phyloP scores from a whole-genome alignment of 1,284 basidiomycete species.

The Gymnopus androsaceus region DNA sequence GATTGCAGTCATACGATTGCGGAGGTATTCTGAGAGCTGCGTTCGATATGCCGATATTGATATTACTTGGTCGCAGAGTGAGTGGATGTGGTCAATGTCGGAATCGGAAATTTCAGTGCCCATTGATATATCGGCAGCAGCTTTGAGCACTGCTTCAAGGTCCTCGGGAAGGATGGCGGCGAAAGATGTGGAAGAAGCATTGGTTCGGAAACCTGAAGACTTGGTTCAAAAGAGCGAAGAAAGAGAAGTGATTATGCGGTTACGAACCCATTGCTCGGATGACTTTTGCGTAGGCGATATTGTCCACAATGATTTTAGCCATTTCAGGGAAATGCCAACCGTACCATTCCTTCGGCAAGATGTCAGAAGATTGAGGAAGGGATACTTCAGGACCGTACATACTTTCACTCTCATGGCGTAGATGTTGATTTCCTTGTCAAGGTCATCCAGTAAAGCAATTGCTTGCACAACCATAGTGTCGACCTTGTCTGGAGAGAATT shows the following conservation, averaged over 20 bases:
- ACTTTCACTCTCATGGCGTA: conserved; percentile 99
- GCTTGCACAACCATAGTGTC: conserved; percentile 99
- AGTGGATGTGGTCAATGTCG: conserved; percentile 93
- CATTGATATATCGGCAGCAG: conserved; percentile 96
- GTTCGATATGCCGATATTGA: conserved; percentile 92
- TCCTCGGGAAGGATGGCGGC: conserved; percentile 93
- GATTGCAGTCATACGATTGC: conserved; percentile 96
- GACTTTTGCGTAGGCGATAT: conserved; percentile 93
- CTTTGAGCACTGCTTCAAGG: conserved; percentile 88
- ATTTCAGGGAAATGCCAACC: conserved; percentile 99
- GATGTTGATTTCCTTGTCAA: conserved; percentile 99
- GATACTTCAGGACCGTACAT: conserved; percentile 22
- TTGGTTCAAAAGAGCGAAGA: conserved; percentile 14
- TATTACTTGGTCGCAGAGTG: conserved; percentile 96
- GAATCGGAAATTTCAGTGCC: conserved; percentile 97
- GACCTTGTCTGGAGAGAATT: conserved; percentile 99
- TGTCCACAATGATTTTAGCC: conserved; percentile 97
- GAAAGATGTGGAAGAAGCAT: conserved; percentile 85
- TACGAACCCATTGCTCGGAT: conserved; percentile 81
- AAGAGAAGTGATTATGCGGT: neutral
- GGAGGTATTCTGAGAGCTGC: conserved; percentile 92
- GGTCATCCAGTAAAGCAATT: conserved; percentile 95
- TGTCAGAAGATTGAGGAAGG: conserved; percentile 15
- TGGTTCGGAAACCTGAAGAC: conserved; percentile 88
- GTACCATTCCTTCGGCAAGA: conserved; percentile 86